Evolutionary conservation across 1,139 yeast genomes (phyloP).

Genomic region (Blastobotrys ciferrii): DNA sequence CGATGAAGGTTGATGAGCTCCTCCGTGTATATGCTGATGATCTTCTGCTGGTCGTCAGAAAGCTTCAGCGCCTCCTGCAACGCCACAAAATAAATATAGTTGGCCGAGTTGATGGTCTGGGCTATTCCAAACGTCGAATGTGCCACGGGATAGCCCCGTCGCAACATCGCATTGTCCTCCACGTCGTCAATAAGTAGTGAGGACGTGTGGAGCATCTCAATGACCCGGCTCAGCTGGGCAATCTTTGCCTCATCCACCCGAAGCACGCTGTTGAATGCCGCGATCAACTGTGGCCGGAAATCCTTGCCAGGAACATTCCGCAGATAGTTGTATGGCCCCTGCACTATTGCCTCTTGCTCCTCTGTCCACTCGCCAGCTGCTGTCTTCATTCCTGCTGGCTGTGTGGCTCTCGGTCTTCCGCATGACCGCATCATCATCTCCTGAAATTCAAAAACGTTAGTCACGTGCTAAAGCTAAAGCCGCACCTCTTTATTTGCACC

Average conservation of each 20-base stretch:
- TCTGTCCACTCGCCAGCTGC: conserved; percentile 18
- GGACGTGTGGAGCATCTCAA: conserved; percentile 62
- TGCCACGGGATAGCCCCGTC: conserved; percentile 79
- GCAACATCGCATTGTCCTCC: conserved; percentile 66
- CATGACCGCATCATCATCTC: background rate
- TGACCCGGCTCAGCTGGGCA: conserved; percentile 42
- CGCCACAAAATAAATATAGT: conserved; percentile 77
- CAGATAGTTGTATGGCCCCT: conserved; percentile 54
- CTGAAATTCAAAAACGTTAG: background rate
- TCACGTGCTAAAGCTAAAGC: background rate
- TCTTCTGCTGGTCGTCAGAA: conserved; percentile 24
- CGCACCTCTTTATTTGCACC: no score
- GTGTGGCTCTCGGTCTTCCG: background rate
- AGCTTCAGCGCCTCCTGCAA: conserved; percentile 48
- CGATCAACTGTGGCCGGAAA: conserved; percentile 48
- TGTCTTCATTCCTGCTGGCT: background rate
- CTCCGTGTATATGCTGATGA: conserved; percentile 50
- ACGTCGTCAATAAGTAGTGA: conserved; percentile 79
- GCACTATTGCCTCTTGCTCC: conserved; percentile 32
- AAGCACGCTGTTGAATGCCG: conserved; percentile 50
- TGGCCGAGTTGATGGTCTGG: conserved; percentile 77
- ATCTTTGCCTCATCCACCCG: conserved; percentile 38
- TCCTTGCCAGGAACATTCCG: conserved; percentile 55
- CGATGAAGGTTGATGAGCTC: conserved; percentile 78
- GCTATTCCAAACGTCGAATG: conserved; percentile 76